Evolutionary conservation across 805 yeast species (phyloP), one percentile per base, ranked within the genome.

Genomic region (Monosporozyma servazzii): DNA sequence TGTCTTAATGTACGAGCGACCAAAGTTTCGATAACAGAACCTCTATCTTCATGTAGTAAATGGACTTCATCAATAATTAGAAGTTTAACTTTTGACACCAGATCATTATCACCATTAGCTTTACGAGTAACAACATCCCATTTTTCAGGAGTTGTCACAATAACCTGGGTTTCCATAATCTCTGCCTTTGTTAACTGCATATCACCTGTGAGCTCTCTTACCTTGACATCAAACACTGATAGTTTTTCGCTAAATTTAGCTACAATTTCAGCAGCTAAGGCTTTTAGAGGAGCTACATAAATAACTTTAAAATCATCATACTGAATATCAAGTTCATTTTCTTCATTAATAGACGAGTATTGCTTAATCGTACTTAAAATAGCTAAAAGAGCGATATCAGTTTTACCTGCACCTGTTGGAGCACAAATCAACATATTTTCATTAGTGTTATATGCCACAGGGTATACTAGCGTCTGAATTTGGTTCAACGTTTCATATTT

Each of bases 101-200:
- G 68, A 58, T 89, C 96, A 48, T 80, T 80, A 60, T 90, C 97
- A 49, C 96, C 97, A 58, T 77, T 84, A 39, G 90, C 84, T 64
- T 93, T 93, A 63, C 98, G 79, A 0, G 99, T 91, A 1, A 93
- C 96, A 2, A 93, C 97, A 70, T 89, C 97, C 97, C 97, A 89
- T 66, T 89, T 89, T 63, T 89, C 97, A 0, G 97, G 97, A 0
- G 97, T 89, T 0, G 96, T 90, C 2, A 89, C 96, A 56, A 89
- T 86, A 41, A 89, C 76, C 64, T 89, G 96, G 0, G 97, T 90
- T 1, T 79, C 78, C 60, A 80, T 65, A 41, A 89, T 88, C 66
- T 89, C 96, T 1, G 84, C 75, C 56, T 81, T 79, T 0, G 95
- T 85, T 49, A 89, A 69, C 63, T 89, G 96, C 96, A 90, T 90